Evolutionary conservation across 108 stramenopile genomes (phyloP).

Genomic region (Hondaea fermentalgiana): DNA sequence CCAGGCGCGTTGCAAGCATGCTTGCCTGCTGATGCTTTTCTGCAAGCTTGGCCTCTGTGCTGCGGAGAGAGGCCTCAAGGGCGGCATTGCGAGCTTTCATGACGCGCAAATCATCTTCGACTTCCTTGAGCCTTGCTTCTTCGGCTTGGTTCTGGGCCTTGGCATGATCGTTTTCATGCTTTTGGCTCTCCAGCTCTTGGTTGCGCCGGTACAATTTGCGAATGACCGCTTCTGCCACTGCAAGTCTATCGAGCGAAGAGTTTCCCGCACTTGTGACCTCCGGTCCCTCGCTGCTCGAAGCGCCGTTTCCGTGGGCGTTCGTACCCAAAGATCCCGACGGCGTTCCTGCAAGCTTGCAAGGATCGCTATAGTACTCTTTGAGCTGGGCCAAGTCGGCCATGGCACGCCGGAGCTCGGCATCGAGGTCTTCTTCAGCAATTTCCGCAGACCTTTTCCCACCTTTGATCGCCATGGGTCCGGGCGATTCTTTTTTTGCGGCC

Average conservation of each 20-base stretch:
- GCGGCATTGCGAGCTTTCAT: neutral
- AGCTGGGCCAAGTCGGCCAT: neutral
- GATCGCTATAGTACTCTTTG: conserved; percentile 1
- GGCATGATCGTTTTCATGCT: neutral
- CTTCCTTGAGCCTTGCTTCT: neutral
- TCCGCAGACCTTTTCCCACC: neutral
- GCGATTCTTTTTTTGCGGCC: neutral
- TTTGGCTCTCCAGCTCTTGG: neutral
- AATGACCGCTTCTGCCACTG: neutral
- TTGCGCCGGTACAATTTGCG: neutral
- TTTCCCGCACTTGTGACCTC: no score
- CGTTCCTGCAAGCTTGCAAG: neutral
- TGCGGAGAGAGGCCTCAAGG: neutral
- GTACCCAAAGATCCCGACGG: neutral
- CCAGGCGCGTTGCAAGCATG: neutral
- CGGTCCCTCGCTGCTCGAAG: no score
- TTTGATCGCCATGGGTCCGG: neutral
- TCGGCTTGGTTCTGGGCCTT: neutral
- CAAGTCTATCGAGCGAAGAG: neutral
- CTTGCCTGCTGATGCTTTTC: neutral
- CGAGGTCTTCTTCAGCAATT: neutral
- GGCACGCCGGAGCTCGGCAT: neutral
- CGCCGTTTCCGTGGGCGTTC: no score
- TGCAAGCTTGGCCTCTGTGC: neutral
- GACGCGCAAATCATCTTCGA: neutral